A percentile compares a stretch with the other conserved stretches of the same genome.
Conservation (phyloP, 495 filamentous ascomycete genomes). For the Endocarpon pusillum region DNA sequence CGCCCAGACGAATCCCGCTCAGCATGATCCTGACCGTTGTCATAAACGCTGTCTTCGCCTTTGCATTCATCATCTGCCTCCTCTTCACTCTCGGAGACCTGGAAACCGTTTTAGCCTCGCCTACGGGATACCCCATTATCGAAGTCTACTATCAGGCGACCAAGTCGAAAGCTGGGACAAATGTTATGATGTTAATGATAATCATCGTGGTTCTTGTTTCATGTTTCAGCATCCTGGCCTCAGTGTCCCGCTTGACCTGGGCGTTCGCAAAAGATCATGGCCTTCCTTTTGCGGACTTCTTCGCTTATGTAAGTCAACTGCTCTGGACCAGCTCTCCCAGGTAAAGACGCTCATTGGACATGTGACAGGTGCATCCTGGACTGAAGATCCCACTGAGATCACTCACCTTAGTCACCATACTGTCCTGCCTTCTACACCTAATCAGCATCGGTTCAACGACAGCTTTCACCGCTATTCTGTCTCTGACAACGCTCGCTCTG, state of each 20-base stretch:
- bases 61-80: slow-evolving; percentile 22
- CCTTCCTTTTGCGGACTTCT: slow-evolving; percentile 35
- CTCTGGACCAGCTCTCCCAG: not conserved
- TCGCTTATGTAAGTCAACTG: slow-evolving; percentile 20
- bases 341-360: not conserved
- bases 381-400: slow-evolving; percentile 33
- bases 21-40: slow-evolving; percentile 24
- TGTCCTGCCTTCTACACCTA: slow-evolving; percentile 29
- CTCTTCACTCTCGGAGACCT: slow-evolving; percentile 28
- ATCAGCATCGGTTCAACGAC: slow-evolving; percentile 32
- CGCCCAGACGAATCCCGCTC: slow-evolving; percentile 20
- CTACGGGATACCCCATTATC: slow-evolving; percentile 36
- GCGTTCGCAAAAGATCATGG: slow-evolving; percentile 44
- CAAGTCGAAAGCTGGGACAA: slow-evolving; percentile 25
- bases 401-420: slow-evolving; percentile 22
- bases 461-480: slow-evolving; percentile 32
- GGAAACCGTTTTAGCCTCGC: slow-evolving; percentile 14
- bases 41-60: slow-evolving; percentile 25
- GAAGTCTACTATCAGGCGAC: slow-evolving; percentile 33
- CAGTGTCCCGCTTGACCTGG: slow-evolving; percentile 36
- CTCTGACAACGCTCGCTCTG: slow-evolving; percentile 17
- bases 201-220: slow-evolving; percentile 27
- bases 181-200: slow-evolving; percentile 26
- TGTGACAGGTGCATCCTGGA: slow-evolving; percentile 14
- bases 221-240: slow-evolving; percentile 31